Percentiles rank a stretch among this genome's conserved stretches.
Evolutionary conservation across 2,329 filamentous ascomycete species (phyloP).

Genomic region (Lasiodiplodia sp.): DNA sequence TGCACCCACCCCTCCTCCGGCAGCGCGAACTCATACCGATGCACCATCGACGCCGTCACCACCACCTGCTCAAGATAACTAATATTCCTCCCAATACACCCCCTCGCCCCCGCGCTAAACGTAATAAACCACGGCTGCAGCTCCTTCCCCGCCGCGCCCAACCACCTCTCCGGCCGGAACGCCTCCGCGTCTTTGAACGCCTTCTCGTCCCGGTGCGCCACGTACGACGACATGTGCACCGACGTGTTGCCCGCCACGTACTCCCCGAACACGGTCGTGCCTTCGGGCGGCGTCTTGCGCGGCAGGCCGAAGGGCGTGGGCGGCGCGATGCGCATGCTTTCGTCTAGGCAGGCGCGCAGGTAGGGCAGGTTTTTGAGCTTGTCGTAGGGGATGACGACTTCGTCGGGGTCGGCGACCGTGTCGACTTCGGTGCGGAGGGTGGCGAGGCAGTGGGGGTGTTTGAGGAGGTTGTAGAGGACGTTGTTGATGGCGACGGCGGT

Average conservation of each 20-base stretch:
- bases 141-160: constrained; percentile 37
- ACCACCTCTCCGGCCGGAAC: constrained; percentile 60
- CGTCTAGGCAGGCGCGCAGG: constrained; percentile 45
- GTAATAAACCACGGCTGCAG: constrained; percentile 37
- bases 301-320: constrained; percentile 37
- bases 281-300: constrained; percentile 38
- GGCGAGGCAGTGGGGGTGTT: constrained; percentile 39
- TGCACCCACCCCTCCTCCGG: constrained; percentile 26
- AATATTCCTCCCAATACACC: constrained; percentile 44
- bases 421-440: constrained; percentile 37
- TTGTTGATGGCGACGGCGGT: constrained; percentile 37
- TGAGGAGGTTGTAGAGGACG: constrained; percentile 49
- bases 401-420: constrained; percentile 16
- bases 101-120: constrained; percentile 36
- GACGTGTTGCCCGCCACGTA: constrained; percentile 49
- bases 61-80: constrained; percentile 61
- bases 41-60: constrained; percentile 43
- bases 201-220: constrained; percentile 58
- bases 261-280: constrained; percentile 33
- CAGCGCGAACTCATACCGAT: constrained; percentile 48
- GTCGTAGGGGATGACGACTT: constrained; percentile 34
- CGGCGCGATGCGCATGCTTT: constrained; percentile 36
- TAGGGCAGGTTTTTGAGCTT: constrained; percentile 36
- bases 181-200: constrained; percentile 57
- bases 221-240: constrained; percentile 46